Percentiles rank a stretch among this genome's conserved stretches.
Conservation (phyloP, 2,329 filamentous ascomycete genomes). For the Scedosporium dehoogii region DNA sequence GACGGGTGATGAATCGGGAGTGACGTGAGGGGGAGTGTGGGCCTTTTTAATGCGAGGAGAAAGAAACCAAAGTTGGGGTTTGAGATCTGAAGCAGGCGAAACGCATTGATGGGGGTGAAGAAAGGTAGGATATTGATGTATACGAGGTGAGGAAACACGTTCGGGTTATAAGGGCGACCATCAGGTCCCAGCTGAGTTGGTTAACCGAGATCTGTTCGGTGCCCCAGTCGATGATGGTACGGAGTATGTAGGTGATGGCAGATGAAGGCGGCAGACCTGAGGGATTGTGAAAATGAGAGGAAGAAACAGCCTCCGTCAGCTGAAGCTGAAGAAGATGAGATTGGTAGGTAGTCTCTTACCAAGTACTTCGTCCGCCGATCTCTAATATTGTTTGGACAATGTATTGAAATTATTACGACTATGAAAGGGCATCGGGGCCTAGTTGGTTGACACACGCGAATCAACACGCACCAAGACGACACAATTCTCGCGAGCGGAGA, state of each 20-base stretch:
- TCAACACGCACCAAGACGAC: too few species aligned
- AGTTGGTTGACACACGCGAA: too few species aligned
- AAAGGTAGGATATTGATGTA: background rate
- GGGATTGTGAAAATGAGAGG: background rate
- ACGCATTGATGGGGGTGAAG: background rate
- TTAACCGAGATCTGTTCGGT: background rate
- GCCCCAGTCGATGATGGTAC: background rate
- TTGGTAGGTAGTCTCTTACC: too few species aligned
- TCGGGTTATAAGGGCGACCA: background rate
- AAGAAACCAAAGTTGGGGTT: background rate
- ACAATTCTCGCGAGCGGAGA: too few species aligned
- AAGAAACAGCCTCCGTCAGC: too few species aligned
- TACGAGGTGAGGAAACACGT: background rate
- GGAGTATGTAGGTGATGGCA: background rate
- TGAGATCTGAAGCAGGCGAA: background rate
- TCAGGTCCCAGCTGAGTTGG: background rate
- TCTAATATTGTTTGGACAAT: too few species aligned
- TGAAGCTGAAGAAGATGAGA: too few species aligned
- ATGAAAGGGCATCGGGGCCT: too few species aligned
- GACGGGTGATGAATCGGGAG: background rate
- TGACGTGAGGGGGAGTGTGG: background rate
- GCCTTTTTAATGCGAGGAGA: background rate
- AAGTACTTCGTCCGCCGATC: too few species aligned
- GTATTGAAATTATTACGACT: too few species aligned
- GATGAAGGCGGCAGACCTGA: background rate